phyloP scores from a whole-genome alignment of 2,329 filamentous ascomycete species.

The Sarocladium oryzae region DNA sequence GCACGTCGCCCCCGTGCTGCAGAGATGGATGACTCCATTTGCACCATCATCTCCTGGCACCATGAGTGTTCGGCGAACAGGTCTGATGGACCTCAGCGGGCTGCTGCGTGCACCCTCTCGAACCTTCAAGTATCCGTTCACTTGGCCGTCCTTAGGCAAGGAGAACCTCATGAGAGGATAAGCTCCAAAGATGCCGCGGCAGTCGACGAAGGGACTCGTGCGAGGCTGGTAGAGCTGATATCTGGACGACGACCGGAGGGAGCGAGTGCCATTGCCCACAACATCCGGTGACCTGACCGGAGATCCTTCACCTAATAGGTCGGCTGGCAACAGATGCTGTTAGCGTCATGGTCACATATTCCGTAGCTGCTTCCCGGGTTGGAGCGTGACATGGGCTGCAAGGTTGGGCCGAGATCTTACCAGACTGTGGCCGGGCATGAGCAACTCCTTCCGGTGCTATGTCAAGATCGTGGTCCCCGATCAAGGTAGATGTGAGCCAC shows the following conservation, averaged over 20 bases:
- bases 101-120: conserved; percentile 22
- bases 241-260: background rate
- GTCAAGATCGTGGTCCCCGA: background rate
- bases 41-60: background rate
- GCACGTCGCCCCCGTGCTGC: too few relatives aligned
- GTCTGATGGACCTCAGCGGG: background rate
- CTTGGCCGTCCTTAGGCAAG: conserved; percentile 26
- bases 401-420: too few relatives aligned
- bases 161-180: conserved; percentile 18
- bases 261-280: background rate
- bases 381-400: too few relatives aligned
- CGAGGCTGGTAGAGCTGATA: conserved; percentile 11
- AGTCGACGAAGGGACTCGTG: conserved; percentile 27
- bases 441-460: background rate
- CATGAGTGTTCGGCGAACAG: background rate
- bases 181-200: conserved; percentile 21
- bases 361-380: too few relatives aligned
- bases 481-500: conserved; percentile 3
- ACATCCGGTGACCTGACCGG: background rate
- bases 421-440: background rate
- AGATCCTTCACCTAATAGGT: background rate
- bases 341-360: too few relatives aligned
- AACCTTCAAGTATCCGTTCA: conserved; percentile 33
- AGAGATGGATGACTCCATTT: background rate
- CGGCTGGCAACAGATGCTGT: too few relatives aligned